Base-by-base conservation (phyloP, 495 filamentous ascomycete genomes). In the Penicillium desertorum region DNA sequence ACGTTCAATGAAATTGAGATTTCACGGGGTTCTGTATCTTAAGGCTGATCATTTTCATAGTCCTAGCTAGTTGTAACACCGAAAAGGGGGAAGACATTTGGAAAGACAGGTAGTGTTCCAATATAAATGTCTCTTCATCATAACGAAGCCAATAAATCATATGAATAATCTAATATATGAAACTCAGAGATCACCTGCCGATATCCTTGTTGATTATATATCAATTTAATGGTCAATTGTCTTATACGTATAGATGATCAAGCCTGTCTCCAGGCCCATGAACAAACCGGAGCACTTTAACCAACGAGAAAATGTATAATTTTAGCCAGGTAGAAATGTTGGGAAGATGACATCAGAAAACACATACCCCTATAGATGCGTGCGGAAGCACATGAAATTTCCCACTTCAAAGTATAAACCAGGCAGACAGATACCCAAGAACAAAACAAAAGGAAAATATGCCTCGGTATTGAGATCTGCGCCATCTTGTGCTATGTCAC, bases 391-490 rank as follows among this genome's bases (percentile, higher is more conserved):
- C 45, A 34, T 48, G 45, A 1, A 20, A 34, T 19, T 20, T 20
- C n/a, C 16, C 7, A 17, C 36, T 39, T 22, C 19, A 30, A n/a
- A 42, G 45, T 36, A 49, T 42, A 7, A 11, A 20, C 45, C 45
- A 58, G 42, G 42, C 56, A 52, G 47, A 41, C 25, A 12, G 37
- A 44, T 58, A 52, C 41, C 12, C 42, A 14, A 34, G 3, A 14
- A 52, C 9, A 36, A 46, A 42, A 44, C 9, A 8, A 5, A 36
- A 10, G 12, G 37, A 50, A 10, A 16, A 36, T n/a, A 44, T 30
- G 34, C 52, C 41, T 39, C 43, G 42, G 43, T 53, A 54, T 23
- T 17, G 37, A 29, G 10, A 54, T 54, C 27, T 43, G 37, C 39
- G 20, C 30, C 29, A 36, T 39, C 42, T 36, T 46, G 19, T 45